phyloP scores from a whole-genome alignment of 768 basidiomycete species.

The Calocybe cyanea region DNA sequence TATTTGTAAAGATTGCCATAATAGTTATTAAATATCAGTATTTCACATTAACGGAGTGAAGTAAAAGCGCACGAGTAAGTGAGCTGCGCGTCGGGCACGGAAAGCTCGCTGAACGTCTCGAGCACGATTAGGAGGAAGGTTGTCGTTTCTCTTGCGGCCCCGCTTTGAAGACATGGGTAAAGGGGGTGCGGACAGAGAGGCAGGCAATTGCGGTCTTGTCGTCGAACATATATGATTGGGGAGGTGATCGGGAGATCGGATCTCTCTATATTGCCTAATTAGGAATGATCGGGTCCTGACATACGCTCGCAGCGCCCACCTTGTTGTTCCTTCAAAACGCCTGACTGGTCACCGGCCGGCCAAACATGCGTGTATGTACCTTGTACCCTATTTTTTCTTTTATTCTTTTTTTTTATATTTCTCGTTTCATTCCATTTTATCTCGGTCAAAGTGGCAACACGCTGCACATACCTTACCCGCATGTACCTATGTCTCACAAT shows the following conservation, averaged over 20 bases:
- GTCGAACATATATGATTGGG: constrained; percentile 39
- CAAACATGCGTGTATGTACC: background rate
- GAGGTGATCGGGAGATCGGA: constrained; percentile 28
- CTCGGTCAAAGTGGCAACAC: no score
- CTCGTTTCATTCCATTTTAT: no score
- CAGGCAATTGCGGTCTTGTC: constrained; percentile 19
- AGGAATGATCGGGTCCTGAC: constrained; percentile 17
- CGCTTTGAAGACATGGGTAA: constrained; percentile 77
- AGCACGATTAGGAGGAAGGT: constrained; percentile 76
- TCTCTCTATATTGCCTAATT: constrained; percentile 19
- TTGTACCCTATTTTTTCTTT: background rate
- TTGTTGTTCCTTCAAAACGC: background rate
- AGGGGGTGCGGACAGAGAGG: constrained; percentile 28
- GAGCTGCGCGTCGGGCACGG: constrained; percentile 83
- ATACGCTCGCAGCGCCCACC: no score
- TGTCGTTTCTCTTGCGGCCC: constrained; percentile 81
- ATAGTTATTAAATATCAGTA: constrained; percentile 31
- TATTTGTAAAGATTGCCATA: constrained; percentile 34
- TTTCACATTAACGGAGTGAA: constrained; percentile 28
- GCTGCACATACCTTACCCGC: no score
- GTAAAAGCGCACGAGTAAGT: constrained; percentile 62
- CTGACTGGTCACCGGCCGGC: constrained; percentile 3
- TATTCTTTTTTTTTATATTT: no score
- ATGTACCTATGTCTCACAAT: constrained; percentile 11
- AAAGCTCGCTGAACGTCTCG: constrained; percentile 89